Evolutionary conservation across 148 eudicot species (phyloP), one percentile per base, ranked within the genome.

Genomic region (Amaranthus palmeri): DNA sequence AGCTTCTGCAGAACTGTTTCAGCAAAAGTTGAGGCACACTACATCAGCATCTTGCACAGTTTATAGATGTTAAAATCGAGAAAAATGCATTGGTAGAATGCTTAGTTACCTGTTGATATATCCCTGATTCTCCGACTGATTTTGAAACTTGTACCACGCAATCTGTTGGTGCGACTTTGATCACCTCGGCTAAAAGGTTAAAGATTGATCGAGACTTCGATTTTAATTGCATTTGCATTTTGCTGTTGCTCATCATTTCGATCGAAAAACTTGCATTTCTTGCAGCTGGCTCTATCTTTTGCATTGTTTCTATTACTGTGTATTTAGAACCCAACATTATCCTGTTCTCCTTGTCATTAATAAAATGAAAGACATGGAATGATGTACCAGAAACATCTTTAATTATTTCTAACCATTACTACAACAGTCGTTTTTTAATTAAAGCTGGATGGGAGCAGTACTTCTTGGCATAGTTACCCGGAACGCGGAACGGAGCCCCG

Each of bases 221-320:
- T 78, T 81, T 83, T 65, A 65, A 45, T 25, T 68, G 75, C 9
- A 81, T 72, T 44, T 72, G 83, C 73, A 85, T 70, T 85, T 81
- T 87, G 57, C 71, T 65, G 50, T 73, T 78, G 67, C 81, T 81
- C 78, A 83, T 87, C 74, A 81, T 75, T 75, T 85, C 88, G 50
- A 81, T 76, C 3, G 80, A 79, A 8, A 87, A 82, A 54, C 80
- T 68, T 59, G 81, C 82, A 64, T 67, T 82, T 68, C 62, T 77
- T 61, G 90, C 90, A 55, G 86, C 90, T 66, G 81, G 83, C 69
- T 87, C 86, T 58, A 85, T 85, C 77, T 76, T 87, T 74, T 81
- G 67, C 65, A 85, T 50, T 5, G 90, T 85, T 77, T 83, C 85
- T 18, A 54, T 67, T 41, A 74, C 72, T 56, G 85, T 78, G 54